Conservation (phyloP, 1,284 basidiomycete species). For the Polyporus tsugae region DNA sequence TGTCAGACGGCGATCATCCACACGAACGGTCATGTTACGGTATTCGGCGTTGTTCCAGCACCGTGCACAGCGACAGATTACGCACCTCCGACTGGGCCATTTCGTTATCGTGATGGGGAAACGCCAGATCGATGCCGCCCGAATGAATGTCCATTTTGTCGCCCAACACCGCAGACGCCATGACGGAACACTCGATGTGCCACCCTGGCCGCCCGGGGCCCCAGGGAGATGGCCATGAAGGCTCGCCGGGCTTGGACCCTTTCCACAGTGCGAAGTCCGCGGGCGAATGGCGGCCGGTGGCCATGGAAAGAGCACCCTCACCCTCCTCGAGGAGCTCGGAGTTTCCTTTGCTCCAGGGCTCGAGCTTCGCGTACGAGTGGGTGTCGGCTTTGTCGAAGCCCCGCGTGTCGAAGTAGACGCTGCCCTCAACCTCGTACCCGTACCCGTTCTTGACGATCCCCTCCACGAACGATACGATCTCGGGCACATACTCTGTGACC, state of each 20-base stretch:
- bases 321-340: conserved; percentile 91
- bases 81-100: conserved; percentile 95
- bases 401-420: conserved; percentile 94
- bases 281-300: conserved; percentile 66
- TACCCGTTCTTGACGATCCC: conserved; percentile 90
- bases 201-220: conserved; percentile 97
- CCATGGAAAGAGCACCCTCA: conserved; percentile 81
- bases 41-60: background rate
- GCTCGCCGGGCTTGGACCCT: conserved; percentile 97
- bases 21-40: conserved; percentile 10
- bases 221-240: conserved; percentile 97
- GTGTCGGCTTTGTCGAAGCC: conserved; percentile 83
- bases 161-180: conserved; percentile 95
- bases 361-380: conserved; percentile 93
- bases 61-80: conserved; percentile 13
- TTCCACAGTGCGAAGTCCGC: conserved; percentile 99
- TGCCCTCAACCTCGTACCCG: conserved; percentile 89
- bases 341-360: conserved; percentile 96
- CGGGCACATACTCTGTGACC: conserved; percentile 97
- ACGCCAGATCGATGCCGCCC: conserved; percentile 95
- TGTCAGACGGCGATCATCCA: conserved; percentile 9
- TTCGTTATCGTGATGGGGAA: conserved; percentile 99
- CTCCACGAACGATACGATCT: conserved; percentile 92
- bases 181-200: conserved; percentile 99
- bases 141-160: conserved; percentile 98